These are phyloP conservation scores for Apiotrichum brassicae DNA, from an alignment of 1,284 basidiomycete genomes.

Conservation along the genomic window DNA sequence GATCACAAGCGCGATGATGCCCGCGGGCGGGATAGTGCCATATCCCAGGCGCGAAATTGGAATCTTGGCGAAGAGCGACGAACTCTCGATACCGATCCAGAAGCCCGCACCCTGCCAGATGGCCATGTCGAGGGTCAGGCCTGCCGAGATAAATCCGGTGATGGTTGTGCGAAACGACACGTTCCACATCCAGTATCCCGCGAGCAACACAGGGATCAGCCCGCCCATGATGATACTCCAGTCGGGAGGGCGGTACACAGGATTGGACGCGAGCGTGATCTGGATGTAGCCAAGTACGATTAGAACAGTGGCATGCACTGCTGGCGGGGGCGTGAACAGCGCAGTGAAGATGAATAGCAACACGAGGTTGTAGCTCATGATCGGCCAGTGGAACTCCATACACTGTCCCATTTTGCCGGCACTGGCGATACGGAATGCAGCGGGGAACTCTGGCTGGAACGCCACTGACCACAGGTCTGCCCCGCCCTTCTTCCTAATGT, in stretches of 20 bases:
- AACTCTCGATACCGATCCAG: slow-evolving; percentile 42
- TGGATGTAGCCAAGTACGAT: slow-evolving; percentile 35
- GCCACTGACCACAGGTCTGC: slow-evolving; percentile 22
- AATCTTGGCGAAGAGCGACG: slow-evolving; percentile 34
- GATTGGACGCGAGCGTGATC: slow-evolving; percentile 30
- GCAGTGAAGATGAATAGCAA: slow-evolving; percentile 30
- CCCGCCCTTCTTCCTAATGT: slow-evolving; percentile 12
- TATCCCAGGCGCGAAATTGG: slow-evolving; percentile 38
- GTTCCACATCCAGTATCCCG: slow-evolving; percentile 37
- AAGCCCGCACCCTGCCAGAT: slow-evolving; percentile 41
- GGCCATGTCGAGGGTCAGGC: slow-evolving; percentile 30
- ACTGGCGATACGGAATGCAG: slow-evolving; percentile 23
- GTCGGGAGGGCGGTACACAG: slow-evolving; percentile 25
- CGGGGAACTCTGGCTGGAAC: slow-evolving; percentile 32
- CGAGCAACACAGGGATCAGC: slow-evolving; percentile 25
- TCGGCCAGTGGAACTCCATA: slow-evolving; percentile 35
- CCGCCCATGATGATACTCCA: slow-evolving; percentile 30
- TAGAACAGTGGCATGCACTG: slow-evolving; percentile 24
- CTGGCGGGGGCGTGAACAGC: slow-evolving; percentile 27
- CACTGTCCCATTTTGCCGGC: slow-evolving; percentile 13
- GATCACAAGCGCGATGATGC: slow-evolving; percentile 26
- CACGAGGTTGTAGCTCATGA: slow-evolving; percentile 33
- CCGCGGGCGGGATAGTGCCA: slow-evolving; percentile 25
- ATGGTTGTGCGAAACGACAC: slow-evolving; percentile 30
- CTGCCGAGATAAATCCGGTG: slow-evolving; percentile 20